These are phyloP conservation scores for Populus pruinosa DNA, from an alignment of 345 rosid species.

Conservation along the genomic window DNA sequence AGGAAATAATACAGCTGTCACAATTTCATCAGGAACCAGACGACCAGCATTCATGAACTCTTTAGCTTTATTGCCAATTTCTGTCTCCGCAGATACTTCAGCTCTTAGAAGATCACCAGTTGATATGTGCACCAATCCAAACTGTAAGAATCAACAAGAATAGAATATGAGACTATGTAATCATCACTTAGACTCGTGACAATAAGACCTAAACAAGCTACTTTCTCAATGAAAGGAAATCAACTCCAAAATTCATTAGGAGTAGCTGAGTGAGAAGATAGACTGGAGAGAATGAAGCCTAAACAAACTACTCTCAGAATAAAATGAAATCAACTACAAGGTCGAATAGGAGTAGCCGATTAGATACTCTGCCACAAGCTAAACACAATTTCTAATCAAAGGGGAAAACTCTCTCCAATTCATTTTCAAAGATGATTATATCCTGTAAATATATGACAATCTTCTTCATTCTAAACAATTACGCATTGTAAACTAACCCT, in stretches of 20 bases:
- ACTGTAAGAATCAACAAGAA: slow-evolving; percentile 20
- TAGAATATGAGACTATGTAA: neutral
- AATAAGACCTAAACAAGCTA: neutral
- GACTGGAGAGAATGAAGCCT: neutral
- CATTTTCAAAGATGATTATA: neutral
- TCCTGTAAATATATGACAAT: neutral
- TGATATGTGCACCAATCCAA: slow-evolving; percentile 85
- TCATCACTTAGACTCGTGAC: neutral
- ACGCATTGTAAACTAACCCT: neutral
- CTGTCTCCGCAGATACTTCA: slow-evolving; percentile 74
- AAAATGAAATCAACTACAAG: neutral
- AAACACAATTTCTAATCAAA: neutral
- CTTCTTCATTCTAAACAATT: neutral
- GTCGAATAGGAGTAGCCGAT: neutral
- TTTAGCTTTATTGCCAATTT: slow-evolving; percentile 70
- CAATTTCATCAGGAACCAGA: slow-evolving; percentile 87
- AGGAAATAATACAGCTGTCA: slow-evolving; percentile 52
- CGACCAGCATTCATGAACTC: slow-evolving; percentile 74
- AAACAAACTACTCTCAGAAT: neutral
- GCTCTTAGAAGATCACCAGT: slow-evolving; percentile 87
- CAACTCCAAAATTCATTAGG: too few species aligned
- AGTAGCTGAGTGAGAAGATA: neutral
- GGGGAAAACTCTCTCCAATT: neutral
- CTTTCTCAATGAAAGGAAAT: neutral
- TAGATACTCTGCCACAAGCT: neutral